A percentile compares a stretch with the other conserved stretches of the same genome.
These are phyloP conservation scores for Aristolochia californica DNA, from an alignment of 164 flowering plant genomes.

Conservation along the genomic window DNA sequence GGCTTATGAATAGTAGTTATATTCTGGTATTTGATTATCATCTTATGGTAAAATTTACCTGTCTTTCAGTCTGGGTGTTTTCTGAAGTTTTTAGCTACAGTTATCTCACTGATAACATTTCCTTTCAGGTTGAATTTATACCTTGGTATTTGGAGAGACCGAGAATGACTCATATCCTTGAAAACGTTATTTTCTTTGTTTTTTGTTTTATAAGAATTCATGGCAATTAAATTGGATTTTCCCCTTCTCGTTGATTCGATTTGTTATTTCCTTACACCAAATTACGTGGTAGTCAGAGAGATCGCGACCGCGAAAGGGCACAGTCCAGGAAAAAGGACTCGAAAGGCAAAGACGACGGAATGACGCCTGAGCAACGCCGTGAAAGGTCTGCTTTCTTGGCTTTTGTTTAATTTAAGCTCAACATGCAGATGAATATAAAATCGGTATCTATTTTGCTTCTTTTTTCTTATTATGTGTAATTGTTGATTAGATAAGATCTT, in stretches of 20 bases:
- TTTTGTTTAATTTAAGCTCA: neutral
- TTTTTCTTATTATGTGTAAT: constrained; percentile 1
- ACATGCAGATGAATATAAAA: no score
- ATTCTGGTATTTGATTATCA: no score
- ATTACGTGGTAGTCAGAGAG: constrained; percentile 42
- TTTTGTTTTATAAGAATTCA: neutral
- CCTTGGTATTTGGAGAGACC: neutral
- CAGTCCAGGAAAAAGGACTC: constrained; percentile 20
- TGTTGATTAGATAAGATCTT: neutral
- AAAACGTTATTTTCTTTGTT: neutral
- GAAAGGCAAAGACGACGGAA: constrained; percentile 39
- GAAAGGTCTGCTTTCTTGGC: constrained; percentile 37
- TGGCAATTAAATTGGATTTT: neutral
- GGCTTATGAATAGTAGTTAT: no score
- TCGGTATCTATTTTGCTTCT: neutral
- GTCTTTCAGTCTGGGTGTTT: no score
- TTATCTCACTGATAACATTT: no score
- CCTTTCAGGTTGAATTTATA: no score
- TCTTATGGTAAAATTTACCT: no score
- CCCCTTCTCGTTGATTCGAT: neutral
- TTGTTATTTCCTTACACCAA: constrained; percentile 15
- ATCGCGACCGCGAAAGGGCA: constrained; percentile 47
- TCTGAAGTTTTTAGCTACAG: no score
- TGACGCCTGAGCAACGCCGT: constrained; percentile 71
- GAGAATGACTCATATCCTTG: constrained; percentile 10